These are phyloP conservation scores for Hydrangea macrophylla DNA, from an alignment of 148 eudicot genomes.

Conservation along the genomic window DNA sequence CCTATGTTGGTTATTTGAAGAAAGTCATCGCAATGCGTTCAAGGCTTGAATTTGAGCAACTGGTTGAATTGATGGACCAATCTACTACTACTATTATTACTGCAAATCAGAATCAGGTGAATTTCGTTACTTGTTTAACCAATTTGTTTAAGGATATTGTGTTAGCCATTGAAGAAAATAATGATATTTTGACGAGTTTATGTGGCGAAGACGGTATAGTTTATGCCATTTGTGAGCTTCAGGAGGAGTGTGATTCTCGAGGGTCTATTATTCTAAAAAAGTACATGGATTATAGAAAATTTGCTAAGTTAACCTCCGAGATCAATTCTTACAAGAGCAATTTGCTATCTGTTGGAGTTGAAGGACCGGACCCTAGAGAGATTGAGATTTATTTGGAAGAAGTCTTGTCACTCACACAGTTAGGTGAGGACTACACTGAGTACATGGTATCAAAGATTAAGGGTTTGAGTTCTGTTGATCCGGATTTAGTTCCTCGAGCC, in stretches of 20 bases:
- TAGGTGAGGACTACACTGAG: constrained; percentile 91
- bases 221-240: constrained; percentile 88
- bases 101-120: constrained; percentile 32
- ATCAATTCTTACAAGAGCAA: constrained; percentile 84
- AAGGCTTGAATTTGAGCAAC: constrained; percentile 72
- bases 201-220: constrained; percentile 95
- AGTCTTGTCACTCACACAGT: constrained; percentile 71
- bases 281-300: constrained; percentile 77
- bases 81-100: too few relatives aligned
- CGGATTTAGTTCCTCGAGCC: constrained; percentile 78
- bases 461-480: constrained; percentile 77
- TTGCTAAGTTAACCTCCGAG: constrained; percentile 70
- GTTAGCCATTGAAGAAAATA: constrained; percentile 81
- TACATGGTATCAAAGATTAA: constrained; percentile 85
- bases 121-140: constrained; percentile 80
- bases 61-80: constrained; percentile 63
- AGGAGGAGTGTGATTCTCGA: constrained; percentile 91
- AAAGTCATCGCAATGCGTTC: constrained; percentile 82
- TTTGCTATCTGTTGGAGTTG: constrained; percentile 68
- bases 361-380: constrained; percentile 96
- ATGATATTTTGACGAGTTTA: constrained; percentile 63
- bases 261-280: constrained; percentile 75
- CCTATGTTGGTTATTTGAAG: constrained; percentile 75
- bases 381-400: constrained; percentile 85
- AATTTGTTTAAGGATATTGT: constrained; percentile 88